Percentiles rank a stretch among this genome's conserved stretches.
phyloP scores from a whole-genome alignment of 331 rosid species.

The Acacia concinna region DNA sequence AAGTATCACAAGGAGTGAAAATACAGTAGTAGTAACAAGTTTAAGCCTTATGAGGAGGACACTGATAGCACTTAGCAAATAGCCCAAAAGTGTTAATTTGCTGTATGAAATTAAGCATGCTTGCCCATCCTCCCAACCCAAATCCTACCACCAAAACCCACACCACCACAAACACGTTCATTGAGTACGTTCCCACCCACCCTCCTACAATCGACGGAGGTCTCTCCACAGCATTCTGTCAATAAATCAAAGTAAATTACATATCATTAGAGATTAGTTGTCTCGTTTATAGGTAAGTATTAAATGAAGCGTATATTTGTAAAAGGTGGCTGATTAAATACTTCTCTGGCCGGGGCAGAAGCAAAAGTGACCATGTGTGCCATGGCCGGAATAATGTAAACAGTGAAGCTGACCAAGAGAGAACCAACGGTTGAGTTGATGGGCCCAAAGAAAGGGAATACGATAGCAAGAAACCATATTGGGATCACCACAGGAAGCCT shows the following conservation, averaged over 20 bases:
- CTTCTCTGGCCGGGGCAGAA: conserved; percentile 68
- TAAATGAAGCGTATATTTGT: neutral
- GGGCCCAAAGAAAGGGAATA: conserved; percentile 79
- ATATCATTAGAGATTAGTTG: neutral
- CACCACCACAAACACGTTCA: conserved; percentile 64
- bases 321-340: neutral
- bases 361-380: conserved; percentile 80
- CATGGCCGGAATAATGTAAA: conserved; percentile 70
- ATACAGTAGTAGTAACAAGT: neutral
- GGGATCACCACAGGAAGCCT: conserved; percentile 84
- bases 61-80: conserved; percentile 68
- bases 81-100: conserved; percentile 64
- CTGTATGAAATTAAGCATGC: conserved; percentile 63
- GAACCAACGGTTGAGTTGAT: conserved; percentile 78
- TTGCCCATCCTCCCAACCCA: conserved; percentile 90
- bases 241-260: neutral
- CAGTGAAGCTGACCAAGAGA: conserved; percentile 79
- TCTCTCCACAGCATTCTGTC: conserved; percentile 75
- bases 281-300: neutral
- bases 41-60: conserved; percentile 67
- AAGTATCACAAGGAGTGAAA: conserved; percentile 32
- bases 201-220: conserved; percentile 67
- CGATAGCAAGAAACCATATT: conserved; percentile 72
- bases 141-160: conserved; percentile 77
- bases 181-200: conserved; percentile 55